Base-by-base conservation (phyloP, 164 flowering plant genomes). In the Piper betle region DNA sequence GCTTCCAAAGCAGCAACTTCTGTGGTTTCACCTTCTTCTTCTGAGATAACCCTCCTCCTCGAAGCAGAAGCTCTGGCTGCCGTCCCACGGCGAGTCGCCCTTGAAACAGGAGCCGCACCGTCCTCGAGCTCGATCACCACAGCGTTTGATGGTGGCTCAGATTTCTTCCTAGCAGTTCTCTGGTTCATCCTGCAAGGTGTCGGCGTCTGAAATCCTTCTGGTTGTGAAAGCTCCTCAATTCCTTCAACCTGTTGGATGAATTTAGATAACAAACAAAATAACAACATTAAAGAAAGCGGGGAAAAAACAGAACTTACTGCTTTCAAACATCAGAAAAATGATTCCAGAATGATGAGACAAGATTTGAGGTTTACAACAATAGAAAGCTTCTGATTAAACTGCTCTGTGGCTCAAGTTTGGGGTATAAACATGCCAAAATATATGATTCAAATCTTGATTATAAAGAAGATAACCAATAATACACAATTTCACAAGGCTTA, bases 181-280 rank as follows among this genome's bases (percentile, higher is more conserved):
- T 67, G 50, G 57, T 61, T 55, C 38, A 67, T 64, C 5, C 6
- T 38, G 2, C 72, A 64, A 33, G 62, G 38, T 56, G 62, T 57
- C 4, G 66, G 60, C 7, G 68, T 60, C 38, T 20, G 55, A 33
- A 39, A 12, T 16, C 15, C 48, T 16, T n/a, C 9, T 37, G 37
- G 55, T 12, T 13, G 50, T 5, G 18, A 48, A 62, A 69, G 62
- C 1, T 68, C 71, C 53, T 74, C 71, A 9, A 71, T 59, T 48
- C 71, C 77, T 56, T 64, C 66, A 19, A 73, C 68, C 76, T 73
- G 62, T 53, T 57, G 11, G 48, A 4, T 18, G 16, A 52, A 20
- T 15, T 46, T 8, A 55, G 1, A 17, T 55, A 58, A 37, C 19
- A 41, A 55, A 19, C 10, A 39, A 46, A 38, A 10, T 5, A n/a